Conservation (phyloP, 2,329 filamentous ascomycete genomes). For the Madurella mycetomatis region DNA sequence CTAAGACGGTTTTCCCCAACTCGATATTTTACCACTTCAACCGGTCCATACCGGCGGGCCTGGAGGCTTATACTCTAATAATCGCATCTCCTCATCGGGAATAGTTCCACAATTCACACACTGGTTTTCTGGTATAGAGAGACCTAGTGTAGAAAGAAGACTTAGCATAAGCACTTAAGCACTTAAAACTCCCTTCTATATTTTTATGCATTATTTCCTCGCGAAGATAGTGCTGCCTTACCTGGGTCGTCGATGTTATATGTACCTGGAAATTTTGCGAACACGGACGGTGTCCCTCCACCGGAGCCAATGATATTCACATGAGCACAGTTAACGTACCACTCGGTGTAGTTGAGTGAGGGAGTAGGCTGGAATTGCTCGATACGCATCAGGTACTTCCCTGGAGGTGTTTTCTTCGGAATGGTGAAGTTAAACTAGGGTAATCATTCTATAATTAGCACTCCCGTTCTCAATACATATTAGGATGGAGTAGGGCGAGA, state of each 20-base stretch:
- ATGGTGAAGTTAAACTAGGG: conserved; percentile 20
- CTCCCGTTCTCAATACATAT: background rate
- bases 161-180: no score
- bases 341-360: conserved; percentile 9
- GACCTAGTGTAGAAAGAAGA: background rate
- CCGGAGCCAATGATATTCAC: conserved; percentile 17
- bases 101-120: conserved; percentile 2
- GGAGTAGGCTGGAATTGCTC: conserved; percentile 13
- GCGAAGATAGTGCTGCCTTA: background rate
- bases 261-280: conserved; percentile 15
- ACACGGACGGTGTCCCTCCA: conserved; percentile 14
- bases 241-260: conserved; percentile 14
- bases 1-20: no score
- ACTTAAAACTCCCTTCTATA: background rate
- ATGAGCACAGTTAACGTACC: conserved; percentile 18
- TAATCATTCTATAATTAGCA: background rate
- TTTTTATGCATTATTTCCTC: no score
- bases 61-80: conserved; percentile 10
- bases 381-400: conserved; percentile 20
- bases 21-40: no score
- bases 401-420: conserved; percentile 14
- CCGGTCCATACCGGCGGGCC: conserved; percentile 12
- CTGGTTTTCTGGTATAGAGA: conserved; percentile 3
- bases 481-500: no score
- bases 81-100: conserved; percentile 3